Percentiles rank a stretch among this genome's conserved stretches.
These are phyloP conservation scores for Gymnopus androsaceus DNA, from an alignment of 1,284 basidiomycete species.

Conservation along the genomic window DNA sequence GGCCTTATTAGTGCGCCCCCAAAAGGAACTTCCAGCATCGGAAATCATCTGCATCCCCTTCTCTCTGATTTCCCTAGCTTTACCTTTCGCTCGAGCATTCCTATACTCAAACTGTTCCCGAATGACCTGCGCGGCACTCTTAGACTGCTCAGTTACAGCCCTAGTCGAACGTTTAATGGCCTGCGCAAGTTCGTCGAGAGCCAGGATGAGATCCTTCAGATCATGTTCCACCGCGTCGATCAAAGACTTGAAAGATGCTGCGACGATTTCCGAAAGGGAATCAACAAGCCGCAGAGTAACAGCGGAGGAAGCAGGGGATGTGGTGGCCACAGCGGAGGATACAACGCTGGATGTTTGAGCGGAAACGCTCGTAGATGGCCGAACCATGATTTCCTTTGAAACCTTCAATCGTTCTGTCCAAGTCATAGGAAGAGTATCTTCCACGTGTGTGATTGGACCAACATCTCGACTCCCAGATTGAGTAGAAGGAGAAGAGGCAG, in stretches of 20 bases:
- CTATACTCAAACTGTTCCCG: constrained; percentile 50
- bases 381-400: constrained; percentile 42
- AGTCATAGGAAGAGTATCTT: constrained; percentile 25
- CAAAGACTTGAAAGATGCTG: constrained; percentile 44
- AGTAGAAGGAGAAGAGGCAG: constrained; percentile 19
- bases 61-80: constrained; percentile 56
- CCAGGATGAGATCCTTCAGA: constrained; percentile 58
- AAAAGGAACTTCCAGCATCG: constrained; percentile 41
- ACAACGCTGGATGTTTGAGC: constrained; percentile 25
- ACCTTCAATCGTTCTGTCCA: constrained; percentile 35
- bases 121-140: constrained; percentile 45
- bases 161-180: constrained; percentile 52
- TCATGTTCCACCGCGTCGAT: constrained; percentile 47
- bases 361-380: constrained; percentile 28
- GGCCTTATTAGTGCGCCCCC: constrained; percentile 42
- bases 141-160: constrained; percentile 47
- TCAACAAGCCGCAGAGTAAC: constrained; percentile 47
- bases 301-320: constrained; percentile 21
- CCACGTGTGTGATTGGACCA: constrained; percentile 10
- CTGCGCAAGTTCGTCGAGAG: constrained; percentile 58
- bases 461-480: neutral
- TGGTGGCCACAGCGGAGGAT: constrained; percentile 37
- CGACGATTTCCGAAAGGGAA: constrained; percentile 54
- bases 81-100: constrained; percentile 57
- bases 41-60: constrained; percentile 45